Conservation (phyloP, 129 eudicot species). For the Cynara cardunculus region DNA sequence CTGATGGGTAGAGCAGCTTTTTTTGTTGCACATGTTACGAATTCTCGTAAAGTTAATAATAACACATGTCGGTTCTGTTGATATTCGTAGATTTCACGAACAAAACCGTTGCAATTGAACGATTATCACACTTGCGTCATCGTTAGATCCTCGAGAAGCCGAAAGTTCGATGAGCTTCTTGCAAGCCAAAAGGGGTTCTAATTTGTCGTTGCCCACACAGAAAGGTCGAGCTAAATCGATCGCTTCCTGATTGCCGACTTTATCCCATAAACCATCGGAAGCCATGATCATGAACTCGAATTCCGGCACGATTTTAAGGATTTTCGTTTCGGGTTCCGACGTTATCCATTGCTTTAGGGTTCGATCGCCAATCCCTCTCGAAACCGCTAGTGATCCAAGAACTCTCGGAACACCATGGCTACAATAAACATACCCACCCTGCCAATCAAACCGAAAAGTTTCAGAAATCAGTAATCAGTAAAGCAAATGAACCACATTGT, state of each 20-base stretch:
- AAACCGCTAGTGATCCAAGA: slow-evolving; percentile 79
- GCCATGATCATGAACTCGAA: slow-evolving; percentile 84
- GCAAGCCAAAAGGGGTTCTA: slow-evolving; percentile 50
- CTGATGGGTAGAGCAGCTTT: no score
- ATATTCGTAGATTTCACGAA: slow-evolving; percentile 13
- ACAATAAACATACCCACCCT: slow-evolving; percentile 77
- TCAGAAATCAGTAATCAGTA: background rate
- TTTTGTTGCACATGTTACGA: background rate
- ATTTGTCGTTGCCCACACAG: slow-evolving; percentile 38
- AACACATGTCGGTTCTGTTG: background rate
- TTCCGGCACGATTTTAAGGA: slow-evolving; percentile 46
- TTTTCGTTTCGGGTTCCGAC: slow-evolving; percentile 74
- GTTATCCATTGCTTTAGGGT: slow-evolving; percentile 83
- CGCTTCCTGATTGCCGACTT: slow-evolving; percentile 95
- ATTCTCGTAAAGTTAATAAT: background rate
- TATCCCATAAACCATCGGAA: slow-evolving; percentile 97
- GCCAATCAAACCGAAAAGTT: background rate
- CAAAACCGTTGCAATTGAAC: slow-evolving; percentile 50
- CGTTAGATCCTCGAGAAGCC: slow-evolving; percentile 67
- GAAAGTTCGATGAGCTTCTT: slow-evolving; percentile 67
- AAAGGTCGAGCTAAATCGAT: slow-evolving; percentile 56
- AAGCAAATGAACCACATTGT: background rate
- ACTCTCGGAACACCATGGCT: slow-evolving; percentile 73
- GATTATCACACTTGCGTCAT: slow-evolving; percentile 75
- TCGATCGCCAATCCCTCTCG: slow-evolving; percentile 81